Evolutionary conservation across 805 yeast species (phyloP), one percentile per base, ranked within the genome.

Genomic region (Kodamaea restingae): DNA sequence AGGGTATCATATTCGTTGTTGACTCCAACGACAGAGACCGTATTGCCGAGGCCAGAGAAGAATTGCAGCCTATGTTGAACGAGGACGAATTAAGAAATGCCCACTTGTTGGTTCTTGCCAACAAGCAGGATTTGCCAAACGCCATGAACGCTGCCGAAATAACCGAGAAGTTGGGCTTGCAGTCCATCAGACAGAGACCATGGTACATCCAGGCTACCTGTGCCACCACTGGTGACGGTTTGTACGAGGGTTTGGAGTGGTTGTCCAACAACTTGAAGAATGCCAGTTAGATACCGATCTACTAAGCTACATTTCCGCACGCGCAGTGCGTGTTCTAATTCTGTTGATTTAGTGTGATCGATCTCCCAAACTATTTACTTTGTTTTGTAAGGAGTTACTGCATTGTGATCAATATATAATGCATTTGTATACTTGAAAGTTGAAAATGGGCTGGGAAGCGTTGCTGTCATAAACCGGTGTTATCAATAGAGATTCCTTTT

Each of bases 171-270:
- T 62, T 65, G 51, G 69, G 70, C 37, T 63, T 64, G 54, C 70
- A 90, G 69, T 87, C 96, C 41, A 84, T 93, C 67, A 85, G 96
- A 77, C 96, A 90, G 76, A 87, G 98, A 74, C 96, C 96, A 60
- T 93, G 98, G 98, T 91, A 85, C 75, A 91, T 93, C 66, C 97
- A 91, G 75, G 88, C 98, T 54, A 87, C 98, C 49, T 90, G 98
- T 75, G 98, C 98, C 54, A 91, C 97, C 53, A 86, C 98, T 48
- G 98, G 64, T 45, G 64, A 59, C 47, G 64, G 64, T 32, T 57
- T 61, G 45, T 61, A 61, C 49, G 66, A 61, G 45, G 66, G 66
- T 38, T 60, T 61, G 52, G 66, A 61, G 47, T 61, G 66, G 66
- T 56, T 61, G 42, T 53, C 64, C 15, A 59, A 63, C 43, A 59